Base-by-base conservation (phyloP, 768 basidiomycete species). In the Pilatotrama ljubarskyi region DNA sequence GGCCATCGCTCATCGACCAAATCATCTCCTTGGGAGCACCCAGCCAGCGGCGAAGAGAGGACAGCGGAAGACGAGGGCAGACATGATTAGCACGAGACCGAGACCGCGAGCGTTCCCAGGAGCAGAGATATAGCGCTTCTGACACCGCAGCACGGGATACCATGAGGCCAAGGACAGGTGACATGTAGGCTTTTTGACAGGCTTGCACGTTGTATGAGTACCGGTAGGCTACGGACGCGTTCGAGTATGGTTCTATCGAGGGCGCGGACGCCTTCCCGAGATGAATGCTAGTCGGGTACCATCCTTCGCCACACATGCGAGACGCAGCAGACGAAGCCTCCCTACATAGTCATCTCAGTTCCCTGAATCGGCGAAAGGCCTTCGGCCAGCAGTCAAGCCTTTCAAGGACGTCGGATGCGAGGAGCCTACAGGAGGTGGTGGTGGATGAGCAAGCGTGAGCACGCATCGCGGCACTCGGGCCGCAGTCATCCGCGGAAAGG, bases 1-100 rank as follows among this genome's bases (percentile, higher is more conserved):
- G 66, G 40, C 65, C 67, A 17, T 70, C 69, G 22, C 53, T 70
- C 47, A 53, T 68, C 25, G 63, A 68, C 25, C 61, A 63, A 43
- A 55, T 69, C 50, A 66, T 64, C 18, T 55, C 66, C 11, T 35
- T 67, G 15, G 63, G 66, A 5, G 24, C 48, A 18, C 58, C 64
- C 1, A 58, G 43, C 24, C 63, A 54, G 36, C 64, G 64, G 32
- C 60, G 59, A 47, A 57, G 60, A 43, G 55, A 63, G 22, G 64
- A 61, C 4, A 29, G 43, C 26, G 44, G 42, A 26, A 55, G 52
- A 29, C 55, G 41, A 42, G 55, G 49, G n/a, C 50, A 55, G 32
- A 51, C 58, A 13, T 56, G 55, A 38, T 11, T 35, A 4, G 29
- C 29, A 32, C 26, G 26, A 41, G 40, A 32, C 44, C 24, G 47